These are phyloP conservation scores for Dendrobium catenatum DNA, from an alignment of 106 monocot genomes.

Conservation along the genomic window DNA sequence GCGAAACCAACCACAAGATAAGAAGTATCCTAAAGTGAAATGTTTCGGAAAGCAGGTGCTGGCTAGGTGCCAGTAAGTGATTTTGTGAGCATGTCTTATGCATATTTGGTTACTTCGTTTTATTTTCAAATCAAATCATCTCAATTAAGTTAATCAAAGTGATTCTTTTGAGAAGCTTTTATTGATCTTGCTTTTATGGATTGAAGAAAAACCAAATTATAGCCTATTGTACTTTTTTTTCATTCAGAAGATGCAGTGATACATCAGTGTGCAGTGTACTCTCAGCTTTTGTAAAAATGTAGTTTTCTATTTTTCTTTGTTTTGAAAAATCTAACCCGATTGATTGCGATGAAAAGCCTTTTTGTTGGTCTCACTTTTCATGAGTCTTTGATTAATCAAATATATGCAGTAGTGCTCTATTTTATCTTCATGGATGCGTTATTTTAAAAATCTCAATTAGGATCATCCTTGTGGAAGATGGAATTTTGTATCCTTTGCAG, in stretches of 20 bases:
- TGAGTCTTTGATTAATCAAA: background rate
- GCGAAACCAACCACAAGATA: too few species aligned
- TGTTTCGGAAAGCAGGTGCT: too few species aligned
- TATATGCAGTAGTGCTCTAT: background rate
- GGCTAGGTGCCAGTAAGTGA: too few species aligned
- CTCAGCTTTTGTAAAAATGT: background rate
- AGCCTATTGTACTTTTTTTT: background rate
- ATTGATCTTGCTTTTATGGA: background rate
- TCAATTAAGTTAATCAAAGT: background rate
- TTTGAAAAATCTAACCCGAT: slow-evolving; percentile 1
- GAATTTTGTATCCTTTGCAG: background rate
- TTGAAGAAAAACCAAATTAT: background rate
- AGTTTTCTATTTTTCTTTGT: background rate
- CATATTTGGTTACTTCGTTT: too few species aligned
- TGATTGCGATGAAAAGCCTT: background rate
- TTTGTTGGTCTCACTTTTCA: background rate
- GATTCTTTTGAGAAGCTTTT: background rate
- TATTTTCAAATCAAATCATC: too few species aligned
- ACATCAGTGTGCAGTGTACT: background rate
- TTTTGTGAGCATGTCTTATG: too few species aligned
- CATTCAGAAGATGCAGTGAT: background rate
- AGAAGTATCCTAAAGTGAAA: too few species aligned
- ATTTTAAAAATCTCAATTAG: background rate
- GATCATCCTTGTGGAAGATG: background rate
- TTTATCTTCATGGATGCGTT: background rate